phyloP scores from a whole-genome alignment of 805 yeast genomes.

The Candida arabinofermentans region DNA sequence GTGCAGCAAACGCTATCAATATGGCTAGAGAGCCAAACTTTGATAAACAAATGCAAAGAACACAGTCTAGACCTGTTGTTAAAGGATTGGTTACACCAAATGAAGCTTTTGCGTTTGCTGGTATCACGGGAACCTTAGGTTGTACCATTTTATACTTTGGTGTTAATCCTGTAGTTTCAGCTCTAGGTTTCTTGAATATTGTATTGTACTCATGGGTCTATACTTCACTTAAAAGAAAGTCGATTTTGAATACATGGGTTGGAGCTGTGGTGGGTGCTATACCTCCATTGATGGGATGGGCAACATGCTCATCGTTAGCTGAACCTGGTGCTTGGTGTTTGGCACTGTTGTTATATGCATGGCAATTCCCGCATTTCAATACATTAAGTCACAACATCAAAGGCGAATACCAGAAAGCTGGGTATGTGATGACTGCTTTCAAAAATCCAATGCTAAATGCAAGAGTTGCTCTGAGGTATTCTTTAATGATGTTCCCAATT shows the following conservation, averaged over 20 bases:
- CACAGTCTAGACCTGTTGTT: slow-evolving; percentile 86
- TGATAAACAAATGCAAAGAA: slow-evolving; percentile 83
- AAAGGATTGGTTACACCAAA: slow-evolving; percentile 68
- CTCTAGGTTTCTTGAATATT: slow-evolving; percentile 76
- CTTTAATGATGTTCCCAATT: slow-evolving; percentile 89
- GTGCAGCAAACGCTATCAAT: slow-evolving; percentile 94
- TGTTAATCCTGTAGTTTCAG: slow-evolving; percentile 81
- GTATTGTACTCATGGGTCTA: slow-evolving; percentile 84
- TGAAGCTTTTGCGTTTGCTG: slow-evolving; percentile 80
- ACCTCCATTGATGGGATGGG: slow-evolving; percentile 99
- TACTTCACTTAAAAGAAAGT: slow-evolving; percentile 82
- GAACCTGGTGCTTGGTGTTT: slow-evolving; percentile 96
- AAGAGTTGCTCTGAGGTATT: slow-evolving; percentile 85
- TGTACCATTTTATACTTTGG: slow-evolving; percentile 66
- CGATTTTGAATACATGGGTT: slow-evolving; percentile 93
- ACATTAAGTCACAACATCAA: slow-evolving; percentile 84
- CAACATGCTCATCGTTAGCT: slow-evolving; percentile 71
- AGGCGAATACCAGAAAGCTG: slow-evolving; percentile 85
- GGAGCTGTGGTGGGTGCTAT: slow-evolving; percentile 99
- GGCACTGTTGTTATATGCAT: slow-evolving; percentile 85
- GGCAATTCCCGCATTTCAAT: slow-evolving; percentile 99
- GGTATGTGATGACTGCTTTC: slow-evolving; percentile 96
- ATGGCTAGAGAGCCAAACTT: slow-evolving; percentile 95
- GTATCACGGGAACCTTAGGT: slow-evolving; percentile 67
- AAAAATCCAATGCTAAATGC: slow-evolving; percentile 90